Evolutionary conservation across 192 early-diverging fungal species (phyloP), one percentile per base, ranked within the genome.

Genomic region (Coemansia sp.): DNA sequence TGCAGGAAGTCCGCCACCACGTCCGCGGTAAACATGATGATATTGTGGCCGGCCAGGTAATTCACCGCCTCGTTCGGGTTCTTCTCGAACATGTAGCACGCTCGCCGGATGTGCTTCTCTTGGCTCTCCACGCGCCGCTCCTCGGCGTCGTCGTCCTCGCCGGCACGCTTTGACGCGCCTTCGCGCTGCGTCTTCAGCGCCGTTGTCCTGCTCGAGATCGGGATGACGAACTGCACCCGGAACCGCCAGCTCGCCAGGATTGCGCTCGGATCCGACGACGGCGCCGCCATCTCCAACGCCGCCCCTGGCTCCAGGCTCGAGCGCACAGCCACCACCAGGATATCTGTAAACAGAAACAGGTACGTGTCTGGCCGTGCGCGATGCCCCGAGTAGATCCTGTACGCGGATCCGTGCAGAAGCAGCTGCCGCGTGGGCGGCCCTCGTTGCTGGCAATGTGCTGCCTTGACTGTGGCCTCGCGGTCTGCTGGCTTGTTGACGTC

Each of bases 51-150:
- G 51, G 72, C 56, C 31, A 77, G 56, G 22, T 71, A 67, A 27
- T 67, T 55, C 4, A 77, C 56, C 0, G 75, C 68, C 46, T 67
- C 67, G 0, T 54, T 60, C 19, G 68, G 47, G 61, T 77, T 77
- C 39, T 63, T 56, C 50, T 71, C 67, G 42, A 77, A 77, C 30
- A 50, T 30, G 31, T 56, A 56, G 53, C 75, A 77, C 1, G 64
- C 68, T 12, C 60, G 49, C 5, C 68, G 51, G 28, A 72, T 53
- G 50, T 64, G 67, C 52, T 66, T 53, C 43, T 77, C 75, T 51
- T 75, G 71, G 12, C 50, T 51, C 27, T 29, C 50, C 13, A 67
- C 48, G 14, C 71, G 64, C 35, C 38, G 41, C 55, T 75, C 71
- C 38, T 67, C 64, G 21, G 51, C 56, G 14, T 75, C 71, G 20